phyloP scores from a whole-genome alignment of 306 rosid genomes.

The Vigna trinervia region DNA sequence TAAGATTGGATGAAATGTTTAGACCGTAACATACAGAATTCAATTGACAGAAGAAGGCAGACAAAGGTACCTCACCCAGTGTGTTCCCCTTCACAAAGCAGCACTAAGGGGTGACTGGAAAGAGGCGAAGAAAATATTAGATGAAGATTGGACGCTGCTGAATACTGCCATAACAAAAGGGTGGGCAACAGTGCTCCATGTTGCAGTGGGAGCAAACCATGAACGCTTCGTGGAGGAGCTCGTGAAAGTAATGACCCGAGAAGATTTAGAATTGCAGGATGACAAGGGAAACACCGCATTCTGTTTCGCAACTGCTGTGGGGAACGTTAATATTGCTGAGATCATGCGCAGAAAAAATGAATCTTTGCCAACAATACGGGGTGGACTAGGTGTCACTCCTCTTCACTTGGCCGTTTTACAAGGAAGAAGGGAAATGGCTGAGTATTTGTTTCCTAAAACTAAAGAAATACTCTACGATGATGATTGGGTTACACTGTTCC shows the following conservation, averaged over 20 bases:
- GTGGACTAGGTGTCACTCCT: slow-evolving; percentile 44
- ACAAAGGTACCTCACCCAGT: slow-evolving; percentile 31
- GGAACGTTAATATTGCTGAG: slow-evolving; percentile 45
- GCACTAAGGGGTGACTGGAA: slow-evolving; percentile 55
- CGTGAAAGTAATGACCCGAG: not conserved
- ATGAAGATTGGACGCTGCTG: not conserved
- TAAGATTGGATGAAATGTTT: not conserved
- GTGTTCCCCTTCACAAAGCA: slow-evolving; percentile 57
- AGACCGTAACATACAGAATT: not conserved
- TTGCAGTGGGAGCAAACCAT: slow-evolving; percentile 51
- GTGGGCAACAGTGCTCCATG: slow-evolving; percentile 52
- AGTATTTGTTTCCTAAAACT: slow-evolving; percentile 18
- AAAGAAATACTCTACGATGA: not conserved
- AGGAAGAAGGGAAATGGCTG: slow-evolving; percentile 46
- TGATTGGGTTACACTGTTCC: slow-evolving; percentile 36
- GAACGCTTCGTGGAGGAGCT: slow-evolving; percentile 46
- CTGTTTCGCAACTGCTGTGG: slow-evolving; percentile 49
- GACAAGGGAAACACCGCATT: slow-evolving; percentile 41
- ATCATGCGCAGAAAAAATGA: slow-evolving; percentile 29
- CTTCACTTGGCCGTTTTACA: slow-evolving; percentile 47
- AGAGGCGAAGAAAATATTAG: slow-evolving; percentile 41
- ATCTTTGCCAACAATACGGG: slow-evolving; percentile 40
- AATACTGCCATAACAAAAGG: slow-evolving; percentile 45
- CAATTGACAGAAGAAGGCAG: slow-evolving; percentile 28
- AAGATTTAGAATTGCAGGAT: slow-evolving; percentile 45